phyloP scores from a whole-genome alignment of 768 basidiomycete species.

The Suillus subluteus region DNA sequence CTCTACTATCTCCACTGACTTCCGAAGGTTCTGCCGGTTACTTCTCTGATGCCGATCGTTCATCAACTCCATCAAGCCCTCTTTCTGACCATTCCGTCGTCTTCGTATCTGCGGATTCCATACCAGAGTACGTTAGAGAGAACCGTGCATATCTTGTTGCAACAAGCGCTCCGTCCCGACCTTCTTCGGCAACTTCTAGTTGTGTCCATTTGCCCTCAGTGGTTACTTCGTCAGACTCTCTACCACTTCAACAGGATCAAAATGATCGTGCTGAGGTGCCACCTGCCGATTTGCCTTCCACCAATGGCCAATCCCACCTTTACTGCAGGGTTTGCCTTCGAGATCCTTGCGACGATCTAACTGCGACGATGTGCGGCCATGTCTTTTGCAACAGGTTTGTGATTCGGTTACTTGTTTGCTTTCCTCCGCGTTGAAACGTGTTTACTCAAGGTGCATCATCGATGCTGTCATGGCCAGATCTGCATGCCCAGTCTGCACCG shows the following conservation, averaged over 20 bases:
- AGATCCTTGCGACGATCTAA: slow-evolving; percentile 55
- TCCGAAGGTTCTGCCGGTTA: neutral
- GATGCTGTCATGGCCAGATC: slow-evolving; percentile 48
- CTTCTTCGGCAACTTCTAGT: slow-evolving; percentile 22
- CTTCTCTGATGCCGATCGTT: neutral
- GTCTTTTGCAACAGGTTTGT: slow-evolving; percentile 60
- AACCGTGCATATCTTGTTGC: slow-evolving; percentile 35
- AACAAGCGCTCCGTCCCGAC: slow-evolving; percentile 28
- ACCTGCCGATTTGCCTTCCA: neutral
- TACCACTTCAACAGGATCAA: slow-evolving; percentile 8
- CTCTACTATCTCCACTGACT: neutral
- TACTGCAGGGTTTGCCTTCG: slow-evolving; percentile 55
- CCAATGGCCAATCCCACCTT: slow-evolving; percentile 26
- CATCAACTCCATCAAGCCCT: slow-evolving; percentile 6
- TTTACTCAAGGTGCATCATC: slow-evolving; percentile 53
- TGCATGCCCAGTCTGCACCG: slow-evolving; percentile 55
- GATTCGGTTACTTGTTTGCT: slow-evolving; percentile 7
- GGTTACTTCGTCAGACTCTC: slow-evolving; percentile 28
- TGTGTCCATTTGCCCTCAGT: slow-evolving; percentile 26
- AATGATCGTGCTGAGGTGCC: neutral
- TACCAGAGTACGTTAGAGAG: slow-evolving; percentile 35
- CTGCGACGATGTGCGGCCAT: slow-evolving; percentile 66
- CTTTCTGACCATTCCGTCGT: slow-evolving; percentile 30
- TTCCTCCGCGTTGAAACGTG: slow-evolving; percentile 7
- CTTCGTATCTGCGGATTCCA: slow-evolving; percentile 32